Conservation (phyloP, 1,284 basidiomycete genomes). For the Grifola frondosa region DNA sequence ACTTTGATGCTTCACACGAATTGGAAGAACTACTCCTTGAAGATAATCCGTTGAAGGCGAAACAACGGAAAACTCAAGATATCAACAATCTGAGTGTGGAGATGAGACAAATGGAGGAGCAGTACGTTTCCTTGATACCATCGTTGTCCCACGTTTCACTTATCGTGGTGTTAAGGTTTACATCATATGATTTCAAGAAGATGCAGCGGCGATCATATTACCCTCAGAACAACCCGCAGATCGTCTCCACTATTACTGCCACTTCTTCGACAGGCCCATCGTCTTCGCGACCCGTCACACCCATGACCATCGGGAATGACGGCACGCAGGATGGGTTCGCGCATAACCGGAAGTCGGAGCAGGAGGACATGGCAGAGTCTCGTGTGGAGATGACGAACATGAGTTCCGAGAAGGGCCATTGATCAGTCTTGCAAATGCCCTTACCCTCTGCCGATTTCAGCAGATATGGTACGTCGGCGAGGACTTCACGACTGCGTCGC, state of each 20-base stretch:
- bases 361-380: conserved; percentile 21
- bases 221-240: conserved; percentile 72
- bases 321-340: conserved; percentile 25
- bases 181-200: conserved; percentile 81
- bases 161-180: conserved; percentile 50
- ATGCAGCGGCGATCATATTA: conserved; percentile 84
- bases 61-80: conserved; percentile 89
- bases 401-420: conserved; percentile 22
- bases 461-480: too few relatives aligned
- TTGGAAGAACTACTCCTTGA: conserved; percentile 93
- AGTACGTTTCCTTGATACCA: conserved; percentile 54
- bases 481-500: conserved; percentile 1
- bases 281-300: conserved; percentile 48
- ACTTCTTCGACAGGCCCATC: conserved; percentile 44
- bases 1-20: conserved; percentile 99
- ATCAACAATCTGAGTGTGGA: conserved; percentile 79
- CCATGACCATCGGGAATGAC: conserved; percentile 32
- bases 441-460: too few relatives aligned
- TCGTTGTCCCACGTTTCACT: background rate
- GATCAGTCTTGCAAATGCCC: conserved; percentile 4
- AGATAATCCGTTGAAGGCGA: conserved; percentile 96
- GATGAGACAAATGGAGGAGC: conserved; percentile 97
- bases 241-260: conserved; percentile 47
- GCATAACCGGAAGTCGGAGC: conserved; percentile 29
- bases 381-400: conserved; percentile 24